These are phyloP conservation scores for Cucumis hystrix DNA, from an alignment of 306 rosid species.

Conservation along the genomic window DNA sequence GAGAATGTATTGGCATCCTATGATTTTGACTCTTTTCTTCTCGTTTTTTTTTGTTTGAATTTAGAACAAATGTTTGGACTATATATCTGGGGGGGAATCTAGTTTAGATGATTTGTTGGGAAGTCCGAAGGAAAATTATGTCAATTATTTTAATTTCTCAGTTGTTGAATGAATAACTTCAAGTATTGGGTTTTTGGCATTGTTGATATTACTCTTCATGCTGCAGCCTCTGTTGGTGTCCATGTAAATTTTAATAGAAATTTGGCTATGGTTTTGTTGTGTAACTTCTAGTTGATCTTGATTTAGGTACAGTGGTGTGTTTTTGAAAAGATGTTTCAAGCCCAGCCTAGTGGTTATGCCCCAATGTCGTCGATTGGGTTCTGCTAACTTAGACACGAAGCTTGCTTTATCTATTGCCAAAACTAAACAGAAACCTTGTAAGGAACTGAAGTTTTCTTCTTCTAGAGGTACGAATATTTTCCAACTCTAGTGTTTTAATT, in stretches of 20 bases:
- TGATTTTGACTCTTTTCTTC: background rate
- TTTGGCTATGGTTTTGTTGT: background rate
- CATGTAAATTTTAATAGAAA: background rate
- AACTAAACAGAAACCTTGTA: background rate
- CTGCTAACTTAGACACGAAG: background rate
- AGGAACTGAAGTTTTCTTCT: background rate
- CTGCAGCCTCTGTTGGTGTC: background rate
- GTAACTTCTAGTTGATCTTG: background rate
- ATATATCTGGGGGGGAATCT: background rate
- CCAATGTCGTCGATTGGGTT: background rate
- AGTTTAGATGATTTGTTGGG: background rate
- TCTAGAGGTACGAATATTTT: conserved; percentile 12
- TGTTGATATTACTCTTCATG: background rate
- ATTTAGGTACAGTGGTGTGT: conserved; percentile 16
- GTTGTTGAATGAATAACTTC: background rate
- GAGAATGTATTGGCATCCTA: background rate
- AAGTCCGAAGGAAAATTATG: background rate
- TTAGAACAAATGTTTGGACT: background rate
- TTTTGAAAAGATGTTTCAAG: conserved; percentile 2
- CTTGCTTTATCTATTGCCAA: conserved; percentile 2
- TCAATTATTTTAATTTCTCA: background rate
- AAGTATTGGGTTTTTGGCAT: background rate
- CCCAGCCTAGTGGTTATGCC: background rate
- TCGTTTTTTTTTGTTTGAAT: background rate
- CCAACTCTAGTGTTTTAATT: background rate